phyloP scores from a whole-genome alignment of 2,329 filamentous ascomycete species.

The Ophiostoma sp. region DNA sequence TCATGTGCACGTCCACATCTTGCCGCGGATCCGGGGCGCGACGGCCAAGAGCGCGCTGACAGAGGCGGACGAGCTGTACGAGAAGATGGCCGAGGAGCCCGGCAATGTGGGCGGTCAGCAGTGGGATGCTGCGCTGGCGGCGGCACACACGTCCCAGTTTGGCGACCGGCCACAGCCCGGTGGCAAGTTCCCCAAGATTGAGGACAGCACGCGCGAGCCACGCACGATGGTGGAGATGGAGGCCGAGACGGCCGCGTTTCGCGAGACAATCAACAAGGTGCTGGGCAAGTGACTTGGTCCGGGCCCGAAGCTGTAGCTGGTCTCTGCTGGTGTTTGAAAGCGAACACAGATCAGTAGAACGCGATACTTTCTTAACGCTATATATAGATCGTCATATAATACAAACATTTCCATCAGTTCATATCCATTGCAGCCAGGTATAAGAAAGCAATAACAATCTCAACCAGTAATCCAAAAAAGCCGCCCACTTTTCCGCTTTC shows the following conservation, averaged over 20 bases:
- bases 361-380: background rate
- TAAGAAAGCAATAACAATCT: background rate
- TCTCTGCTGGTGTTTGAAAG: background rate
- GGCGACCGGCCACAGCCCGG: slow-evolving; percentile 47
- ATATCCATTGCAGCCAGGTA: background rate
- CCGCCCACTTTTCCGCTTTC: background rate
- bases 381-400: background rate
- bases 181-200: slow-evolving; percentile 66
- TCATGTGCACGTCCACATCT: slow-evolving; percentile 91
- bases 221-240: slow-evolving; percentile 75
- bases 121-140: slow-evolving; percentile 49
- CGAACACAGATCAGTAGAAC: background rate
- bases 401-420: background rate
- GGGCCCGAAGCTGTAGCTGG: background rate
- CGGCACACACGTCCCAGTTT: background rate
- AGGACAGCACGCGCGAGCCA: slow-evolving; percentile 67
- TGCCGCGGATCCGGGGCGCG: slow-evolving; percentile 67
- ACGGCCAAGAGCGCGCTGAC: slow-evolving; percentile 42
- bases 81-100: slow-evolving; percentile 77
- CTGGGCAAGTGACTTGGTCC: background rate
- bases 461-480: background rate
- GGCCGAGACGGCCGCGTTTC: slow-evolving; percentile 70
- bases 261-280: slow-evolving; percentile 42
- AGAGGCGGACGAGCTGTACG: slow-evolving; percentile 73
- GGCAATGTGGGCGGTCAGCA: slow-evolving; percentile 77